phyloP scores from a whole-genome alignment of 164 flowering plant genomes.

The Nymphaea colorata region DNA sequence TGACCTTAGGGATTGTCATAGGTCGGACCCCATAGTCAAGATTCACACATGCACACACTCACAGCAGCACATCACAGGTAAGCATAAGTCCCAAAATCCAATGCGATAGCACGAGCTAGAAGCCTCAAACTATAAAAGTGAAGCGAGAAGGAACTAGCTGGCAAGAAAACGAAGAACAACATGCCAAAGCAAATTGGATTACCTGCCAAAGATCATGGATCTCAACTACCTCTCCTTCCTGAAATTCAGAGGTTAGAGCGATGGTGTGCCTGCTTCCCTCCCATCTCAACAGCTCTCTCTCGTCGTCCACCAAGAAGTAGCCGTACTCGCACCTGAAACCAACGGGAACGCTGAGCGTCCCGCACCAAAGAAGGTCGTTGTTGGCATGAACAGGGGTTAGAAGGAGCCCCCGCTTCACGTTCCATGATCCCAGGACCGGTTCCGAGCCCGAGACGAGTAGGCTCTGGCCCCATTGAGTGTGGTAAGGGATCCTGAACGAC shows the following conservation, averaged over 20 bases:
- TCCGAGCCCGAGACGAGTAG: slow-evolving; percentile 78
- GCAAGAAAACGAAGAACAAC: too few species aligned
- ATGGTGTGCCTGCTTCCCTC: slow-evolving; percentile 69
- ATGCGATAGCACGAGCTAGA: too few species aligned
- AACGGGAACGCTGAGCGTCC: slow-evolving; percentile 39
- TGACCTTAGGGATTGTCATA: too few species aligned
- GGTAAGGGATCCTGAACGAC: slow-evolving; percentile 70
- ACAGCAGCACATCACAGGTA: too few species aligned
- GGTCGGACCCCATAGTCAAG: too few species aligned
- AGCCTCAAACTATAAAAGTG: too few species aligned
- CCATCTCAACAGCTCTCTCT: slow-evolving; percentile 52
- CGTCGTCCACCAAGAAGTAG: slow-evolving; percentile 83
- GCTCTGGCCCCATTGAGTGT: slow-evolving; percentile 86
- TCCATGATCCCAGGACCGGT: slow-evolving; percentile 69
- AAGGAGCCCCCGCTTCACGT: slow-evolving; percentile 67
- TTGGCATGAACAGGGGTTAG: slow-evolving; percentile 57
- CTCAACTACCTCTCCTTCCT: slow-evolving; percentile 47
- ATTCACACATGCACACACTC: too few species aligned
- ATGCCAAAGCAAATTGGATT: neutral
- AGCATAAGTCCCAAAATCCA: too few species aligned
- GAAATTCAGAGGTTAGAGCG: slow-evolving; percentile 33
- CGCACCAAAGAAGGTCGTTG: slow-evolving; percentile 71
- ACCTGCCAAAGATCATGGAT: slow-evolving; percentile 97
- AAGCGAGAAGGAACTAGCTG: too few species aligned
- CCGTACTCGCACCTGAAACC: slow-evolving; percentile 57